These are phyloP conservation scores for Sarocladium brachiariae DNA, from an alignment of 2,329 filamentous ascomycete species.

Conservation along the genomic window DNA sequence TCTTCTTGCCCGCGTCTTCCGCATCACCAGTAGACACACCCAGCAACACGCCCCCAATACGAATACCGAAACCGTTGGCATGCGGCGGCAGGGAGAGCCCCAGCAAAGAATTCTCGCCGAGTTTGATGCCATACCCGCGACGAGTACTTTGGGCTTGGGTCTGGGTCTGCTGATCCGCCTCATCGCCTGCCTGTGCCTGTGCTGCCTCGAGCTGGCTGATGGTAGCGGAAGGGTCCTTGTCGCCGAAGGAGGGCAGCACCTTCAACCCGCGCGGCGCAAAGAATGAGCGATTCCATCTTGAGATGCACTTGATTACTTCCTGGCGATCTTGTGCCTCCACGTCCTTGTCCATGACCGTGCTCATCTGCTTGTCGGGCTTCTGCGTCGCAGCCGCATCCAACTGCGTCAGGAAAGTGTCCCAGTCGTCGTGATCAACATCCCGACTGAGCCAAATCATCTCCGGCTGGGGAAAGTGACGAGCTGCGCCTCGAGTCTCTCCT, in stretches of 20 bases:
- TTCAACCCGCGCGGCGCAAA: not conserved
- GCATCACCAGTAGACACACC: not conserved
- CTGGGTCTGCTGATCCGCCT: not conserved
- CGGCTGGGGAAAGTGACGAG: not conserved
- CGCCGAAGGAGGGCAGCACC: not conserved
- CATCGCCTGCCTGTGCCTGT: not conserved
- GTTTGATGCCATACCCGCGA: not conserved
- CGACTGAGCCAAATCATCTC: not conserved
- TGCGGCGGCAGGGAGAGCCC: not conserved
- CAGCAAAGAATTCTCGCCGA: not conserved
- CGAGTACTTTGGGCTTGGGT: not conserved
- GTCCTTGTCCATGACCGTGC: not conserved
- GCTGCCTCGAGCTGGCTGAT: not conserved
- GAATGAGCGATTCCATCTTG: not conserved
- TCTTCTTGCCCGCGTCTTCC: not conserved
- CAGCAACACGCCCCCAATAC: not conserved
- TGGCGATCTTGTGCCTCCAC: not conserved
- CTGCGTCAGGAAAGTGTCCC: not conserved
- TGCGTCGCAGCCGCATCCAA: not conserved
- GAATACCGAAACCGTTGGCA: not conserved
- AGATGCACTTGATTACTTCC: not conserved
- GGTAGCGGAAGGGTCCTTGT: not conserved
- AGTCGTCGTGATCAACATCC: not conserved
- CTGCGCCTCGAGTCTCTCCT: not conserved
- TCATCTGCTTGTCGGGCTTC: not conserved